Evolutionary conservation across 2,329 filamentous ascomycete genomes (phyloP), one percentile per base, ranked within the genome.

Genomic region (Diplodia scrobiculata): DNA sequence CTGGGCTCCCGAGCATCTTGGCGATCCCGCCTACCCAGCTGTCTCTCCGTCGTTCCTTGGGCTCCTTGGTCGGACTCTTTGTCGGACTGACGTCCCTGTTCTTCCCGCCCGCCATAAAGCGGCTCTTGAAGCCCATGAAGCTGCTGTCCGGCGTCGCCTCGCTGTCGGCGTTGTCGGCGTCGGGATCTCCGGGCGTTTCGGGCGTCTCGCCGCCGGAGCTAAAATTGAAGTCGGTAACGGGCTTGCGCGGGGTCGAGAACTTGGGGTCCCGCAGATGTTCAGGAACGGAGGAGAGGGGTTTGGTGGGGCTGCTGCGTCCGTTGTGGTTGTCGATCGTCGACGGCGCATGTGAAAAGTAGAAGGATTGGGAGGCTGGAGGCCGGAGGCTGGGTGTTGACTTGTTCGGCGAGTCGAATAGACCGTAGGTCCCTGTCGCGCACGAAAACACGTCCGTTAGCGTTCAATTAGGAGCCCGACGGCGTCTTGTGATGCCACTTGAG

Each of bases 131-230:
- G 11, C 68, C 69, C 69, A 69, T 71, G 25, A 60, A 66, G 34
- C 50, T 66, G 25, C 36, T 76, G 63, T 80, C 79, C 6, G 79
- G 79, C 10, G 79, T 81, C 17, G 76, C 75, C 68, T 81, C 79
- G 71, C 77, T 79, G 68, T 81, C 80, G 50, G 75, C 73, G 65
- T 71, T 71, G 41, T 75, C 72, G n/a, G 70, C 72, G 58, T 63
- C 59, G 14, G 70, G 71, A 14, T 58, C 63, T 67, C 77, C 77
- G 0, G 80, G 80, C 3, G 80, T 81, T 67, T 79, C 78, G 0
- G 81, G 81, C 51, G 81, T 84, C 71, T 83, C 81, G 21, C 80
- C 81, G 60, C 80, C 81, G 13, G 79, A 81, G 66, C 80, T 82
- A 66, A 79, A 80, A 65, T 79, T 69, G 67, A 79, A 80, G 67